These are phyloP conservation scores for Hysterangium stoloniferum DNA, from an alignment of 768 basidiomycete genomes.

Conservation along the genomic window DNA sequence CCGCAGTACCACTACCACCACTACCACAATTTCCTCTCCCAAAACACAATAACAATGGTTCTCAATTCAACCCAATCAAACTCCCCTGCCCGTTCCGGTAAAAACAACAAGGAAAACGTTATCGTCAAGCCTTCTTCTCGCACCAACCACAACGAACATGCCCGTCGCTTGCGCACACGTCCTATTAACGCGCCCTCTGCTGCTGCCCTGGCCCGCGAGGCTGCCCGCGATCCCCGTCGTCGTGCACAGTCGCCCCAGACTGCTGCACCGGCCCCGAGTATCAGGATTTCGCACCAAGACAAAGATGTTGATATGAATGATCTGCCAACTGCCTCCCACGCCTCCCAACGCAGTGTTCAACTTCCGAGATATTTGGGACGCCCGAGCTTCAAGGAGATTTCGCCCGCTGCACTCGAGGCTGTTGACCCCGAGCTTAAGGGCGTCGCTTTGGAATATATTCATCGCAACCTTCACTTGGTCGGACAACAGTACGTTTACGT, in stretches of 20 bases:
- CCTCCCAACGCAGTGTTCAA: neutral
- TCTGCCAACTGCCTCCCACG: neutral
- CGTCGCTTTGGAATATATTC: slow-evolving; percentile 58
- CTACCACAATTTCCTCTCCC: neutral
- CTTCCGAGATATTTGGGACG: slow-evolving; percentile 63
- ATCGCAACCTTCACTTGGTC: slow-evolving; percentile 37
- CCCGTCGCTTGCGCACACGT: neutral
- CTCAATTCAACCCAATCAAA: neutral
- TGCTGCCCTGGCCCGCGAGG: neutral
- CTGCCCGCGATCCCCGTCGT: slow-evolving; percentile 1
- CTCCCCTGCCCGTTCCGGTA: neutral
- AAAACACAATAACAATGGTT: neutral
- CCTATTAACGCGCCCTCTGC: neutral
- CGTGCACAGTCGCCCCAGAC: neutral
- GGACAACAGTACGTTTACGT: slow-evolving; percentile 33
- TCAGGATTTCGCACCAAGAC: neutral
- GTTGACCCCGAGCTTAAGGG: slow-evolving; percentile 42
- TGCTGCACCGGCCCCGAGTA: neutral
- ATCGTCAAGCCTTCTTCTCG: neutral
- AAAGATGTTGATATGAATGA: neutral
- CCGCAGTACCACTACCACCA: neutral
- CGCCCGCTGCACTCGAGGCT: slow-evolving; percentile 44
- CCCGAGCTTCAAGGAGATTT: slow-evolving; percentile 50
- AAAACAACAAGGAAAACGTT: slow-evolving; percentile 4
- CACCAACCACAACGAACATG: neutral